Base-by-base conservation (phyloP, 192 early-diverging fungal species). In the Gonapodya prolifera region DNA sequence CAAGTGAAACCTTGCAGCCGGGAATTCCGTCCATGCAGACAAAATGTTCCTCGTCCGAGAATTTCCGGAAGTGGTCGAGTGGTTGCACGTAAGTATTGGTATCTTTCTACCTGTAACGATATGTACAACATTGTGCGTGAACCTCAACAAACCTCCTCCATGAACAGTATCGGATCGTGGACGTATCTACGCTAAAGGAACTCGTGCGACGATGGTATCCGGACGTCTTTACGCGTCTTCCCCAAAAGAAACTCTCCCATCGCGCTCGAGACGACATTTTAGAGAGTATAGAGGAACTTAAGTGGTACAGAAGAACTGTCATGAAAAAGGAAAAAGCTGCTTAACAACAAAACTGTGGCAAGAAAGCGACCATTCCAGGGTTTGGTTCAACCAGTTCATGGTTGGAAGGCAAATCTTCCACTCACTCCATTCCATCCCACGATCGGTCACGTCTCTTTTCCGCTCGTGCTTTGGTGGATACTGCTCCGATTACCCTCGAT, bases 11-110 rank as follows among this genome's bases (percentile, higher is more conserved):
- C n/a, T n/a, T n/a, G n/a, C n/a, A 74, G n/a, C 35, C 17, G 97
- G 97, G 23, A 99, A 95, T 85, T 92, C 93, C 35, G 93, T 98
- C 23, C 96, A 99, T 80, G 91, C 90, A 13, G 97, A 99, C 80
- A 90, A 93, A 45, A 87, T 84, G 75, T 98, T 97, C 69, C 80
- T 98, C 76, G 83, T 86, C 34, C 88, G 91, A 75, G 91, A 92
- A 69, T 95, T 96, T 94, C 91, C 91, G 0, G 74, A 80, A 34
- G 77, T 98, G 30, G 85, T 91, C 1, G 87, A 90, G 0, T 85
- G 90, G 74, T 80, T 98, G 79, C 93, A 95, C 78, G 23, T 70
- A 35, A 33, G 23, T 77, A 30, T 34, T 2, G 0, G 30, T 35
- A 1, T 33, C n/a, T 30, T 0, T 33, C 34, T 17, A 29, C 28